A percentile compares a stretch with the other conserved stretches of the same genome.
phyloP scores from a whole-genome alignment of 2,329 filamentous ascomycete species.

The Cladosporium sp. region DNA sequence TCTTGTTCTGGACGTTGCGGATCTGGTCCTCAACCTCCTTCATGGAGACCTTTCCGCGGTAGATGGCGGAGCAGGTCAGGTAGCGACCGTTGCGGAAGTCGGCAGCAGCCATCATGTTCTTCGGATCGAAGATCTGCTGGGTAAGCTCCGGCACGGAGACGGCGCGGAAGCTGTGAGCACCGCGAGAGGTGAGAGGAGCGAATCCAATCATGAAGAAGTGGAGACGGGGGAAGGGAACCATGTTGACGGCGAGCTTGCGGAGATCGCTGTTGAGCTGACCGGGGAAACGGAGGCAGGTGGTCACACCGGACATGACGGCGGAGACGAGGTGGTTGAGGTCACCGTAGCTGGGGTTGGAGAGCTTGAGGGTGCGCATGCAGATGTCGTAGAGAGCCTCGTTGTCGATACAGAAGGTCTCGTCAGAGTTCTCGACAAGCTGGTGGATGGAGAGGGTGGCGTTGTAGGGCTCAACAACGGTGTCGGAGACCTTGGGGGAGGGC shows the following conservation, averaged over 20 bases:
- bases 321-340: conserved; percentile 99
- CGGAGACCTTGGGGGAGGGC: conserved; percentile 98
- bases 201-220: conserved; percentile 99
- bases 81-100: conserved; percentile 99
- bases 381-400: conserved; percentile 99
- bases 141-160: conserved; percentile 97
- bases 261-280: conserved; percentile 99
- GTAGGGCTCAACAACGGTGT: conserved; percentile 99
- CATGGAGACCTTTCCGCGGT: conserved; percentile 99
- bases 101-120: conserved; percentile 99
- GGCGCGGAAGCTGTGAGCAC: conserved; percentile 92
- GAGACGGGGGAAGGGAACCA: conserved; percentile 99
- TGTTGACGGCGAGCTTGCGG: conserved; percentile 99
- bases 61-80: conserved; percentile 98
- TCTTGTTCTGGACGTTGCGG: conserved; percentile 99
- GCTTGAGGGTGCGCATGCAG: conserved; percentile 99
- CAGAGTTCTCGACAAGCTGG: conserved; percentile 99
- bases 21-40: conserved; percentile 99
- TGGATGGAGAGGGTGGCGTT: conserved; percentile 98
- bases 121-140: conserved; percentile 99
- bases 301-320: conserved; percentile 99
- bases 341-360: conserved; percentile 96
- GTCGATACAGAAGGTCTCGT: conserved; percentile 99
- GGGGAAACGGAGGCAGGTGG: conserved; percentile 97
- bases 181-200: conserved; percentile 92